Percentiles rank a stretch among this genome's conserved stretches.
Conservation (phyloP, 345 rosid species). For the Eucalyptus marginata region DNA sequence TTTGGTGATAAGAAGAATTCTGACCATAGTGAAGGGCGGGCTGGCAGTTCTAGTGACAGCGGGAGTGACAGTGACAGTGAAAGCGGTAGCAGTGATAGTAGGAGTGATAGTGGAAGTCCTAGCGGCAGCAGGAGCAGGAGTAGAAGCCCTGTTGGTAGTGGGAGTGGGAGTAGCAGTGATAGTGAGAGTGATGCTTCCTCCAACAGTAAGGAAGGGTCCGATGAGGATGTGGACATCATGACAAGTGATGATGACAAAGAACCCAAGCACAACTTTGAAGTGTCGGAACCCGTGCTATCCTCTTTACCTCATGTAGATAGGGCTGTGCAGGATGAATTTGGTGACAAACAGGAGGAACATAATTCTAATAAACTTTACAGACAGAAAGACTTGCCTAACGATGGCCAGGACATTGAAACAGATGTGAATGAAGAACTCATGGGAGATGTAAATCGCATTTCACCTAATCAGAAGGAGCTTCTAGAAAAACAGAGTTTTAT, state of each 20-base stretch:
- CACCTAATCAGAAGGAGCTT: constrained; percentile 27
- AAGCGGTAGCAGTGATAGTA: constrained; percentile 53
- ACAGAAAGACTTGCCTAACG: constrained; percentile 42
- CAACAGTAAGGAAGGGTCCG: constrained; percentile 78
- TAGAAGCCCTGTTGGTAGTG: constrained; percentile 35
- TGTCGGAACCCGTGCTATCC: constrained; percentile 15
- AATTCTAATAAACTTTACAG: constrained; percentile 38
- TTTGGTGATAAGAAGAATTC: constrained; percentile 52
- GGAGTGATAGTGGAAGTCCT: constrained; percentile 54
- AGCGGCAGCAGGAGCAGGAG: constrained; percentile 41
- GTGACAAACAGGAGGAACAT: constrained; percentile 36
- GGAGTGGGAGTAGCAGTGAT: constrained; percentile 83
- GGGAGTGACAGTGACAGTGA: constrained; percentile 76
- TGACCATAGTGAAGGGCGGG: constrained; percentile 56
- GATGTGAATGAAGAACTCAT: background rate
- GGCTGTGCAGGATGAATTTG: constrained; percentile 15
- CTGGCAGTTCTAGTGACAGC: constrained; percentile 54
- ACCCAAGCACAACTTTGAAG: constrained; percentile 25
- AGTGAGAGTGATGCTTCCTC: constrained; percentile 91
- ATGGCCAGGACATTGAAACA: constrained; percentile 44
- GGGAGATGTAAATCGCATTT: constrained; percentile 14
- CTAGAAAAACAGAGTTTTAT: constrained; percentile 51
- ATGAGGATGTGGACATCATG: constrained; percentile 94
- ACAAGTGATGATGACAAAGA: constrained; percentile 73
- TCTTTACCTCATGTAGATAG: constrained; percentile 13